phyloP scores from a whole-genome alignment of 2,329 filamentous ascomycete species.

The Venturia asperata region DNA sequence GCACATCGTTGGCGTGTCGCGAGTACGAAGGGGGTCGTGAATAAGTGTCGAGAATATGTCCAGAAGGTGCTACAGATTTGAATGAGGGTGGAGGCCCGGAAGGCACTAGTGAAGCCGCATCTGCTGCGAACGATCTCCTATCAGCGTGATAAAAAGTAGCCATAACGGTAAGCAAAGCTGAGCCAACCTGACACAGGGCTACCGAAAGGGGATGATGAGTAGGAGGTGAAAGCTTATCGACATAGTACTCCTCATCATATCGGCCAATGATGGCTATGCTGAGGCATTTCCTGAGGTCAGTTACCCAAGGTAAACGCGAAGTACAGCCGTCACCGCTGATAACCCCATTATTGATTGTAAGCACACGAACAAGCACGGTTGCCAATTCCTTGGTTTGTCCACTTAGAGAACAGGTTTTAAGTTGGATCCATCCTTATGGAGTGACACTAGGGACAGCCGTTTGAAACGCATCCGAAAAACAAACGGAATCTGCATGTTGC shows the following conservation, averaged over 20 bases:
- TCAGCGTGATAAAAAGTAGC: not conserved
- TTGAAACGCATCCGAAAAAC: not conserved
- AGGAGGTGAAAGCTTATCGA: not conserved
- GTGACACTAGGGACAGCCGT: not conserved
- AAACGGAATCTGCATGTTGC: not conserved
- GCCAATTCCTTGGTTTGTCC: not conserved
- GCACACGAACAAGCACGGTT: not conserved
- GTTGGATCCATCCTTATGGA: not conserved
- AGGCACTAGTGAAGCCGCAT: not conserved
- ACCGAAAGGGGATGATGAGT: not conserved
- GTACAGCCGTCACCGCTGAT: not conserved
- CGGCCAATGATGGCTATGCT: not conserved
- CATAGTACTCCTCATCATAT: not conserved
- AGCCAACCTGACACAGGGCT: not conserved
- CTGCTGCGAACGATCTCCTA: constrained; percentile 3
- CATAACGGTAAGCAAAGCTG: not conserved
- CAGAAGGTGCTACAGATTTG: constrained; percentile 9
- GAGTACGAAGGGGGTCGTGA: constrained; percentile 13
- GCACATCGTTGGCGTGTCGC: constrained; percentile 12
- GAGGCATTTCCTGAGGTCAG: not conserved
- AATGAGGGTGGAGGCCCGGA: constrained; percentile 4
- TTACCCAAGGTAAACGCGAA: not conserved
- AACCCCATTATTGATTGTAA: not conserved
- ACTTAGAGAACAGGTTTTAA: constrained; percentile 11
- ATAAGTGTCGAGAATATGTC: not conserved